Base-by-base conservation (phyloP, 2,329 filamentous ascomycete genomes). In the Neoascochyta sp. region DNA sequence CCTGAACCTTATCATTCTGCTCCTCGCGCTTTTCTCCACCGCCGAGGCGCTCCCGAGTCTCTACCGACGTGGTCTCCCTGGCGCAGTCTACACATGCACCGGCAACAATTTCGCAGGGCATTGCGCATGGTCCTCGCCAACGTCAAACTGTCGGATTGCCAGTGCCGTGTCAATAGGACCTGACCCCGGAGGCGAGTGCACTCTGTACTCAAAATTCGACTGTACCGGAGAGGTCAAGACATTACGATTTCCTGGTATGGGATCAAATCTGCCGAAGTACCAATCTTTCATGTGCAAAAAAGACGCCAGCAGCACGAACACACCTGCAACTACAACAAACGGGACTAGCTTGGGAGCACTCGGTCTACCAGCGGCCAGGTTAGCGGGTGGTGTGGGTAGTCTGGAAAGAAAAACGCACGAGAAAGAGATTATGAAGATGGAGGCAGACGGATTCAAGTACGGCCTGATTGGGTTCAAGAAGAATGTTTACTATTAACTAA, bases 391-490 rank as follows among this genome's bases (percentile, higher is more conserved):
- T 10, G 41, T 52, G 7, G 54, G 47, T 3, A 45, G 54, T 28
- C 16, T 30, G 33, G 44, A 52, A 16, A 32, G 47, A 26, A 39
- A 41, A 32, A 22, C 44, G 8, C 29, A 57, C 24, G 20, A 42
- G 31, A 34, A 44, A 4, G 35, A 47, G 27, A 29, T 54, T 9
- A 29, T 40, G 15, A 34, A 36, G 10, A 59, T 58, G 45, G 50
- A 55, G 34, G 31, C 42, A 21, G 47, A 54, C 25, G 47, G 48
- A 0, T 55, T 56, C 14, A 45, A 24, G 3, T 35, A 57, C 11
- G 57, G 57, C 0, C 27, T 61, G 43, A 60, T 61, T 30, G 57
- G 55, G 13, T 32, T 57, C 39, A 48, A 54, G 36, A 58, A 60
- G 32, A 37, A 38, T 9, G 28, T 45, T 24, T 57, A 56, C 24